These are phyloP conservation scores for Tolypocladium pustulatum DNA, from an alignment of 2,329 filamentous ascomycete genomes.

Conservation along the genomic window DNA sequence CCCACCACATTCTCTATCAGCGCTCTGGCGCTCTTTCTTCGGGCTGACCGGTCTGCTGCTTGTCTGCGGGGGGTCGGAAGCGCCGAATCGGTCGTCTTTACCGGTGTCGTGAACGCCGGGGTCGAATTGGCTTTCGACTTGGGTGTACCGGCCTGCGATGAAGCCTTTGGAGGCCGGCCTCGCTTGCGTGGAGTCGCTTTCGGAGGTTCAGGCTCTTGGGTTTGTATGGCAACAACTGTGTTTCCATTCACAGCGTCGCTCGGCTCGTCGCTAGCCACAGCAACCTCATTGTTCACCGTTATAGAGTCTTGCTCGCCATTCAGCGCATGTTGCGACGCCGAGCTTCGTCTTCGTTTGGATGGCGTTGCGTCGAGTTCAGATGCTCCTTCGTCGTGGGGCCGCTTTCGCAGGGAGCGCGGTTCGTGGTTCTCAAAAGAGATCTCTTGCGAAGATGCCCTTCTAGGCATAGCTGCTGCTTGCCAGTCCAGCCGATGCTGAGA, in stretches of 20 bases:
- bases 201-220: conserved; percentile 4
- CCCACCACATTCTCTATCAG: conserved; percentile 63
- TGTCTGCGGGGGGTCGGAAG: conserved; percentile 51
- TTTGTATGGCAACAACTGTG: not conserved
- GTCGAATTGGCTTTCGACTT: conserved; percentile 26
- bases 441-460: not conserved
- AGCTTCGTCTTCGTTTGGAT: conserved; percentile 19
- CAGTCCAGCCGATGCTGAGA: not conserved
- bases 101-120: conserved; percentile 26
- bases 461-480: conserved; percentile 4
- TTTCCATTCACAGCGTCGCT: not conserved
- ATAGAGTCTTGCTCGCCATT: not conserved
- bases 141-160: conserved; percentile 18
- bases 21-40: conserved; percentile 70
- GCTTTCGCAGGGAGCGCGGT: conserved; percentile 8
- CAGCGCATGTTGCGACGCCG: conserved; percentile 3
- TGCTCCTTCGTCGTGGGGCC: conserved; percentile 15
- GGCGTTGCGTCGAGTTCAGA: conserved; percentile 18
- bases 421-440: not conserved
- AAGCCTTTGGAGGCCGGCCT: conserved; percentile 18
- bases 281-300: not conserved
- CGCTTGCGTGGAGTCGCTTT: conserved; percentile 18
- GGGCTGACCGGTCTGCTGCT: conserved; percentile 75
- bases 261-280: not conserved
- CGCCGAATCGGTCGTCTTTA: conserved; percentile 20